These are phyloP conservation scores for Diaporthe citriasiana DNA, from an alignment of 2,329 filamentous ascomycete genomes.

Conservation along the genomic window DNA sequence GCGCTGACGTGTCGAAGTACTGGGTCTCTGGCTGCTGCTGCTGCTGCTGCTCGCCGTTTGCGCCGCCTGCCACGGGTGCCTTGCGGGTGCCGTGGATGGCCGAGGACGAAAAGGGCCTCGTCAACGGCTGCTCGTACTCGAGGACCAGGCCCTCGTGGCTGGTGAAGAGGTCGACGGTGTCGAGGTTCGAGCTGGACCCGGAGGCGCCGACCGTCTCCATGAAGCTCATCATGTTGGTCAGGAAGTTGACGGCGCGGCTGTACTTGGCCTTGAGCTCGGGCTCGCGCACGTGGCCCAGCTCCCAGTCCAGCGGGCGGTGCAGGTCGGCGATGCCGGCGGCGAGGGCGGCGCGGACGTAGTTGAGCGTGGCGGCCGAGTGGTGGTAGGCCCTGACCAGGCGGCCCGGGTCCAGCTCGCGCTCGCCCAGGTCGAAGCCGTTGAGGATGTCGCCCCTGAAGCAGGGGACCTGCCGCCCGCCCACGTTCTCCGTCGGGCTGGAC, in stretches of 20 bases:
- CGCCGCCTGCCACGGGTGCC: constrained; percentile 47
- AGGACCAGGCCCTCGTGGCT: constrained; percentile 95
- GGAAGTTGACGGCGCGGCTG: constrained; percentile 83
- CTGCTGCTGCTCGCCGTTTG: constrained; percentile 44
- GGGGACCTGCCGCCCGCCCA: constrained; percentile 84
- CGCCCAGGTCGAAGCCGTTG: constrained; percentile 85
- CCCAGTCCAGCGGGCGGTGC: constrained; percentile 95
- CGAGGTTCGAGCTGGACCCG: constrained; percentile 79
- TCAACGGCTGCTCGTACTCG: constrained; percentile 93
- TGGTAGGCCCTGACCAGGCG: constrained; percentile 93
- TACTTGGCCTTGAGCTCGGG: constrained; percentile 89
- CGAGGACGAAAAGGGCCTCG: constrained; percentile 74
- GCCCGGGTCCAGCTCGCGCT: constrained; percentile 84
- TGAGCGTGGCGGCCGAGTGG: constrained; percentile 93
- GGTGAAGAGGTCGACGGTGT: constrained; percentile 95
- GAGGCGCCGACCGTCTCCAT: constrained; percentile 94
- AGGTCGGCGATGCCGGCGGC: constrained; percentile 93
- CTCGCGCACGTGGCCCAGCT: constrained; percentile 90
- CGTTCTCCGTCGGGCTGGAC: constrained; percentile 84
- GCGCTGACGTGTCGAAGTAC: constrained; percentile 94
- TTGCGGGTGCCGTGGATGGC: constrained; percentile 44
- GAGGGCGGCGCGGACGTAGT: constrained; percentile 89
- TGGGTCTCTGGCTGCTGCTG: constrained; percentile 61
- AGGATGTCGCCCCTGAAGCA: constrained; percentile 97
- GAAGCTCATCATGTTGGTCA: constrained; percentile 93